Evolutionary conservation across 345 rosid genomes (phyloP), one percentile per base, ranked within the genome.

Genomic region (Arabis alpina): DNA sequence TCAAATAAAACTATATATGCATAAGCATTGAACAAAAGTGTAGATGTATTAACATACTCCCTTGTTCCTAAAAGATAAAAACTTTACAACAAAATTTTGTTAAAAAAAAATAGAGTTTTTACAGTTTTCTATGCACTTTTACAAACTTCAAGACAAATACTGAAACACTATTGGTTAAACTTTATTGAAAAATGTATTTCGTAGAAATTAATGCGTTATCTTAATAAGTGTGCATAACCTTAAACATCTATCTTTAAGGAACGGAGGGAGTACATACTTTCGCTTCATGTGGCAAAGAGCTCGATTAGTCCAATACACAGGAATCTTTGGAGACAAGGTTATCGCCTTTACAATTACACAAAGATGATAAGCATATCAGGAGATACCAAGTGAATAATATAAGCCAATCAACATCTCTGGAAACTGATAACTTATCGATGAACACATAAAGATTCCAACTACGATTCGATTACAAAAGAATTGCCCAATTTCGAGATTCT

Each of bases 301-400:
- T 43, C 99, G 97, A 79, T 93, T 93, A 1, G 96, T 91, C 95
- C 88, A 91, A 77, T 91, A 91, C 8, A 89, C 77, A 45, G 96
- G 83, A 61, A 91, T 90, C 36, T 85, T 81, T 47, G 97, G 99
- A 82, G 95, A 87, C 51, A 93, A 69, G 0, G 96, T 75, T 25
- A 91, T 91, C 54, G 99, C 99, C 99, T 93, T 34, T 7, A n/a
- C 47, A 70, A 9, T 42, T 9, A 43, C 30, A 61, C 19, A 61
- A 34, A 28, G 16, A 53, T 68, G 16, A 45, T 30, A 60, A n/a
- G 10, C 27, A 27, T 16, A 43, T 50, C 66, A 58, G 2, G 27
- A 34, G 42, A 2, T 39, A 2, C 2, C 0, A 66, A 8, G 44
- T 8, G 8, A 37, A 24, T 30, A 45, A 47, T 19, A 19, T 19